Conservation (phyloP, 257 asterid species). For the Euphrasia confusa region DNA sequence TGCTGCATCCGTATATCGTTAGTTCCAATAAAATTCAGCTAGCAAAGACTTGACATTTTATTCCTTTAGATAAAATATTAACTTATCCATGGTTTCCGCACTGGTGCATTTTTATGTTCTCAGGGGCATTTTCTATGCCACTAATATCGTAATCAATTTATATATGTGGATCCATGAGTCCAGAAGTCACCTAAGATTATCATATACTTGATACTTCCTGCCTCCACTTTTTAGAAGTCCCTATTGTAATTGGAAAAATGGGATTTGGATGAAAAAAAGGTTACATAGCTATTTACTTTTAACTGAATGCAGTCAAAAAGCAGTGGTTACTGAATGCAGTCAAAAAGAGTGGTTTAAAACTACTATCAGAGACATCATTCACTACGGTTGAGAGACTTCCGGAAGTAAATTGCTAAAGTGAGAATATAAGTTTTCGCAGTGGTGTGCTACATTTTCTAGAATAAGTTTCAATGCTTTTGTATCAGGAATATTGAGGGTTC, state of each 20-base stretch:
- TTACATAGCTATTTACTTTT: no score
- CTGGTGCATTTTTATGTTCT: conserved; percentile 11
- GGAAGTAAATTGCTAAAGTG: no score
- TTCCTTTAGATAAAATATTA: conserved; percentile 8
- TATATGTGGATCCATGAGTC: conserved; percentile 2
- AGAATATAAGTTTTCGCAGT: no score
- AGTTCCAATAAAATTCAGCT: conserved; percentile 14
- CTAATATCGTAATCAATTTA: background rate
- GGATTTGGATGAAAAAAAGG: no score
- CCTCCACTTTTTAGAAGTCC: background rate
- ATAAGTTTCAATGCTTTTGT: no score
- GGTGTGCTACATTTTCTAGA: no score
- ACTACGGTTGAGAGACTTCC: no score
- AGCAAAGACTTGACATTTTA: conserved; percentile 11
- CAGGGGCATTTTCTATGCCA: background rate
- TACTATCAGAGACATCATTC: no score
- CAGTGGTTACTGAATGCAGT: no score
- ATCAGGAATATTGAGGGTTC: background rate
- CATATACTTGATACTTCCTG: background rate
- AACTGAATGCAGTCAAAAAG: no score
- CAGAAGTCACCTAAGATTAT: background rate
- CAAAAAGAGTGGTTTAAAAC: no score
- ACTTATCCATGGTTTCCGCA: conserved; percentile 10
- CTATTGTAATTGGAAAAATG: no score
- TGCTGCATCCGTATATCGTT: conserved; percentile 16